Percentiles rank a stretch among this genome's conserved stretches.
Evolutionary conservation across 352 stramenopile genomes (phyloP).

Genomic region (Phytophthora cactorum): DNA sequence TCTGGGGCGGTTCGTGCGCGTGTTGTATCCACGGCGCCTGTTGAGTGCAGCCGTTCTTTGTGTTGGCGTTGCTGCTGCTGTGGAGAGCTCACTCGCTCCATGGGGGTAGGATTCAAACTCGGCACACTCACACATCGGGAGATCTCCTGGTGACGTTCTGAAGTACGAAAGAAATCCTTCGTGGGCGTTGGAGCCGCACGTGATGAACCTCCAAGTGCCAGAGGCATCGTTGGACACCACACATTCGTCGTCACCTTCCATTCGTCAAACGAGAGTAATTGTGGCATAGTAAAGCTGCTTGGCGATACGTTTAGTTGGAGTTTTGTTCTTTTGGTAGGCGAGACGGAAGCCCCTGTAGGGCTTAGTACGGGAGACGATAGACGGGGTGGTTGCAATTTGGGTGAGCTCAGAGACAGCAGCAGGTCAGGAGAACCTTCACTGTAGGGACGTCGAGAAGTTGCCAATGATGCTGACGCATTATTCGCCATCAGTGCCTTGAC

Average conservation of each 20-base stretch:
- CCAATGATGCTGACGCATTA: not conserved
- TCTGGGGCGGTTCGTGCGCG: constrained; percentile 22
- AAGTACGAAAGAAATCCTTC: constrained; percentile 26
- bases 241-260: constrained; percentile 66
- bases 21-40: not conserved
- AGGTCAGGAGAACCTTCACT: constrained; percentile 3
- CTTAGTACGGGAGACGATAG: constrained; percentile 2
- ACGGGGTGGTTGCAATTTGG: constrained; percentile 2
- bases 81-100: constrained; percentile 52
- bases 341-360: not conserved
- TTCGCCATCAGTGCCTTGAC: constrained; percentile 53
- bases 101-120: constrained; percentile 56
- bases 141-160: constrained; percentile 47
- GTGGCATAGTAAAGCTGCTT: constrained; percentile 17
- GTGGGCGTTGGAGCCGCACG: constrained; percentile 41
- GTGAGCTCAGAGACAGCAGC: not conserved
- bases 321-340: constrained; percentile 16
- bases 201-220: constrained; percentile 20
- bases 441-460: constrained; percentile 13
- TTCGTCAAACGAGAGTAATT: constrained; percentile 57
- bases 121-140: constrained; percentile 61
- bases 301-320: not conserved
- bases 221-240: constrained; percentile 39
- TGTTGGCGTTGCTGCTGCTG: constrained; percentile 23
- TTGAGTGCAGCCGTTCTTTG: constrained; percentile 6